Base-by-base conservation (phyloP, 2,329 filamentous ascomycete species). In the Aspergillus transmontanensis region DNA sequence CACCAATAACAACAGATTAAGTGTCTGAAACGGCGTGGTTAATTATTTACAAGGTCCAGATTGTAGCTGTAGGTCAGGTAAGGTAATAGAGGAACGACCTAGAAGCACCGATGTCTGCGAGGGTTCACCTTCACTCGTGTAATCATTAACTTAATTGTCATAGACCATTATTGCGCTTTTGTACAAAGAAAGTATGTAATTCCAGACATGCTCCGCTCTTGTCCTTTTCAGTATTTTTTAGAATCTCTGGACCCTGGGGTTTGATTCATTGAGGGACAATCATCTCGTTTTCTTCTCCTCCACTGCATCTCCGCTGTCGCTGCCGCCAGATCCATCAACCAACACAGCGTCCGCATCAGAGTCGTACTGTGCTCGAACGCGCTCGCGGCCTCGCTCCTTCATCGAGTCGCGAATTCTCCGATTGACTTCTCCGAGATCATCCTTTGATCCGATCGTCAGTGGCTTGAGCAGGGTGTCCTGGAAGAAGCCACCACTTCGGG, bases 371-470 rank as follows among this genome's bases (percentile, higher is more conserved):
- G 59, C 64, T 28, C 66, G 64, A 19, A 61, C 60, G 14, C 66
- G 66, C 36, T 65, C 64, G n/a, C 63, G 66, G 53, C 66, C 66
- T 16, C 66, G 66, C 16, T 68, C 66, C 28, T 66, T 65, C 66
- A 68, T 68, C n/a, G 66, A 64, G 34, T 66, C 64, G 5, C 65
- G 66, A 34, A 68, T 68, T 36, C 59, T 64, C 28, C 51, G 61
- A 36, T 66, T 67, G 43, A 68, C 66, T 51, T 65, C 62, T 19
- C 66, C 66, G 14, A 64, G 59, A 16, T 66, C 64, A 28, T 65
- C 66, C 28, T 64, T 66, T 43, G 66, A 63, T 30, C 43, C 60
- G 26, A 68, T 60, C 32, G 62, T 66, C 23, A 68, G 66, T 41
- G 66, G 66, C 41, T 65, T 66, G 46, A 68, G 59, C 7, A 63